These are phyloP conservation scores for Neurospora sp. DNA, from an alignment of 495 filamentous ascomycete species.

Conservation along the genomic window DNA sequence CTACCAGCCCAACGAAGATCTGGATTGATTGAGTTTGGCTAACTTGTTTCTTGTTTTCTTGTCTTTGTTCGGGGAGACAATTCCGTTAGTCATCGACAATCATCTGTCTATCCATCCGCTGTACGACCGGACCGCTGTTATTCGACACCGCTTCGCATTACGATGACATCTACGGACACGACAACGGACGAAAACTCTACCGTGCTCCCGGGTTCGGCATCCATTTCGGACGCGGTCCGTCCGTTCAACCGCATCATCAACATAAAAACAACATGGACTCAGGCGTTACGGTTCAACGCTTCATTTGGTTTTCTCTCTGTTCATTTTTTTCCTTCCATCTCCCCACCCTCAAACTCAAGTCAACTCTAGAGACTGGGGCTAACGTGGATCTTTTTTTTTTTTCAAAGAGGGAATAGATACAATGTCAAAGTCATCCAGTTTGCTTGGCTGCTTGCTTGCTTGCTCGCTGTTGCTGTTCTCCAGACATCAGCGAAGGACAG, in stretches of 20 bases:
- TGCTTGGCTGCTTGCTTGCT: background rate
- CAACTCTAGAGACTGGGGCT: background rate
- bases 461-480: background rate
- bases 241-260: background rate
- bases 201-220: background rate
- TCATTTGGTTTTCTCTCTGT: background rate
- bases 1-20: slow-evolving; percentile 72
- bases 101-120: background rate
- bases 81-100: background rate
- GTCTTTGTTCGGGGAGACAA: background rate
- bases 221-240: too few relatives aligned
- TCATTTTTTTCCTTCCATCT: background rate
- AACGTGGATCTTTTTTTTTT: background rate
- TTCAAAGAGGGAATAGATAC: background rate
- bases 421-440: background rate
- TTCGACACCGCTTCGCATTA: background rate
- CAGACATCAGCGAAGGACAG: too few relatives aligned
- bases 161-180: background rate
- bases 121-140: background rate
- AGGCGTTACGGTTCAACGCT: background rate
- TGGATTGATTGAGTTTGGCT: slow-evolving; percentile 37
- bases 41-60: background rate
- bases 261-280: background rate
- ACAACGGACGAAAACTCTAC: too few relatives aligned
- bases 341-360: background rate